Evolutionary conservation across 108 stramenopile genomes (phyloP), one percentile per base, ranked within the genome.

Genomic region (Nitzschia palea): DNA sequence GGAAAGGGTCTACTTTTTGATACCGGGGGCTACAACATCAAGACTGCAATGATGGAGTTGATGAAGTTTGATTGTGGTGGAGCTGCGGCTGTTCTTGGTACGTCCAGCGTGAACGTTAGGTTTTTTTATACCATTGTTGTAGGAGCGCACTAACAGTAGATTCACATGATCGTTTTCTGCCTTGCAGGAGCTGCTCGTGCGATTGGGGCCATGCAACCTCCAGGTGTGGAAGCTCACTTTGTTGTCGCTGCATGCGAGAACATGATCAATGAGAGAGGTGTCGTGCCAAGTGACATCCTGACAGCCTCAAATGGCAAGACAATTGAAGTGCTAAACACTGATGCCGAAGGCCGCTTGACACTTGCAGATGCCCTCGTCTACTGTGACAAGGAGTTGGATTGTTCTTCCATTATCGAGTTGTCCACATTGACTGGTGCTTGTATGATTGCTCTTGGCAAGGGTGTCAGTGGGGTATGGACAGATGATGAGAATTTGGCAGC

Each of bases 41-140:
- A 99, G 81, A 93, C 93, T 3, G 68, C 79, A 10, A 96, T 96
- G 96, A 99, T 99, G 86, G 98, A 98, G 69, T 70, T 97, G 31
- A 99, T 99, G 99, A 98, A 99, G 77, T 97, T 99, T 61, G 99
- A 99, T 70, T 98, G 98, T 82, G 99, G 99, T 17, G 99, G 99
- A 14, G 75, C 87, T 27, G 97, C 87, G 9, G 84, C 84, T 18
- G 84, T 80, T 3, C 65, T 85, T 12, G 73, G 65, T 65, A 63
- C 27, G 62, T 15, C 18, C 17, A 20, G 8, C 47, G 47, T 12
- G 15, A 20, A 48, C 47, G 18, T 20, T 48, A 4, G 47, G n/a
- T 48, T 48, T 8, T 20, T 48, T 4, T 48, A 18, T 20, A n/a
- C 22, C 10, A 40, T 40, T 40, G 37, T 10, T 12, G 12, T 40